phyloP scores from a whole-genome alignment of 345 rosid species.

The Jatropha curcas region DNA sequence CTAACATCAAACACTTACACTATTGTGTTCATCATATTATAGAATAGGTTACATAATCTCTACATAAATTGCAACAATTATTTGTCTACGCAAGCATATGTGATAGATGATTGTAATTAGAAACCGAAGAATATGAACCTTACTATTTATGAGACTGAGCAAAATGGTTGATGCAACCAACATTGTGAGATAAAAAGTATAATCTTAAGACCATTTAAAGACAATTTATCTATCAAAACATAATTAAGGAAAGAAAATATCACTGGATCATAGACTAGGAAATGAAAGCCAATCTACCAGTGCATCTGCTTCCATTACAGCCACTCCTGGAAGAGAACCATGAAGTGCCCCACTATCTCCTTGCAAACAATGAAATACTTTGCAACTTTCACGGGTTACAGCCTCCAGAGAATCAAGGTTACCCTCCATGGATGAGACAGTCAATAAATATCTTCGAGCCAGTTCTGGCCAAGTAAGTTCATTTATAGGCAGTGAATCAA shows the following conservation, averaged over 20 bases:
- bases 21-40: background rate
- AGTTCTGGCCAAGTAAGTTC: constrained; percentile 44
- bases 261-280: constrained; percentile 22
- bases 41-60: background rate
- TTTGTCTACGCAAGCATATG: background rate
- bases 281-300: constrained; percentile 44
- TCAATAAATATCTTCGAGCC: constrained; percentile 35
- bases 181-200: background rate
- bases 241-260: constrained; percentile 1
- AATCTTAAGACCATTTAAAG: background rate
- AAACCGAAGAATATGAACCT: background rate
- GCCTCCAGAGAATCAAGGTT: constrained; percentile 38
- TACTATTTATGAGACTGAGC: background rate
- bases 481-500: constrained; percentile 40
- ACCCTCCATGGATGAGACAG: constrained; percentile 32
- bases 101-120: background rate
- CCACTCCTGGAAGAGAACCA: constrained; percentile 35
- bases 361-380: constrained; percentile 35
- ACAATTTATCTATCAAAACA: constrained; percentile 2
- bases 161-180: background rate
- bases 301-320: constrained; percentile 42
- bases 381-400: constrained; percentile 29
- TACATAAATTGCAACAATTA: background rate
- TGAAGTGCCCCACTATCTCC: constrained; percentile 28
- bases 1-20: background rate